These are phyloP conservation scores for Thermomyces lanuginosus DNA, from an alignment of 2,329 filamentous ascomycete genomes.

Conservation along the genomic window DNA sequence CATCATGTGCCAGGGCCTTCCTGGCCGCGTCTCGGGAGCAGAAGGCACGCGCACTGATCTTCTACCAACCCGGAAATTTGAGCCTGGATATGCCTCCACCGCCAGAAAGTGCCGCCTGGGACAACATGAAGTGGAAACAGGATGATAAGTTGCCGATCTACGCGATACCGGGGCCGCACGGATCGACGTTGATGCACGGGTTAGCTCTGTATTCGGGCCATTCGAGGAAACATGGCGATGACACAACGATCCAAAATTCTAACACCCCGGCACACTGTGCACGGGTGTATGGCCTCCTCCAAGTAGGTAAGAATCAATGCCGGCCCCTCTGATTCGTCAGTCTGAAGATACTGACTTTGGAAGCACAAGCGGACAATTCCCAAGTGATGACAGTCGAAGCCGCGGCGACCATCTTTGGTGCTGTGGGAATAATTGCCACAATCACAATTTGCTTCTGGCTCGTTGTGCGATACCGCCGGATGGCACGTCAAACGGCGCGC, in stretches of 20 bases:
- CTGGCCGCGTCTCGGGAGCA: constrained; percentile 46
- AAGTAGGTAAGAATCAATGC: constrained; percentile 23
- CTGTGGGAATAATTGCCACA: too few species aligned
- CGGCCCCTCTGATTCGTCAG: constrained; percentile 33
- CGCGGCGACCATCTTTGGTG: too few species aligned
- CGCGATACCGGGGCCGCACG: constrained; percentile 54
- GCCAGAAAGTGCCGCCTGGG: constrained; percentile 52
- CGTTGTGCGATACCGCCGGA: too few species aligned
- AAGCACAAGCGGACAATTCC: too few species aligned
- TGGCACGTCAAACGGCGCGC: too few species aligned
- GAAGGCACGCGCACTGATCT: constrained; percentile 43
- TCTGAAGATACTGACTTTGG: not conserved
- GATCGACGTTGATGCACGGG: constrained; percentile 51
- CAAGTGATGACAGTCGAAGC: too few species aligned
- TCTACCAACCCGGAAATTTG: constrained; percentile 34
- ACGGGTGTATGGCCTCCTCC: constrained; percentile 36
- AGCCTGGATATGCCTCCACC: constrained; percentile 46
- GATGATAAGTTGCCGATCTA: constrained; percentile 67
- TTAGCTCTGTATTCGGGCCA: constrained; percentile 64
- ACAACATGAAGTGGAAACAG: constrained; percentile 54
- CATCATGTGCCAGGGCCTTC: constrained; percentile 57
- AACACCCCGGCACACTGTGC: constrained; percentile 3
- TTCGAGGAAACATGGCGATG: constrained; percentile 33
- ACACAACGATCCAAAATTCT: not conserved
- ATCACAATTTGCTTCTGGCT: too few species aligned